Evolutionary conservation across 148 eudicot genomes (phyloP).

Genomic region (Suaeda aralocaspica): DNA sequence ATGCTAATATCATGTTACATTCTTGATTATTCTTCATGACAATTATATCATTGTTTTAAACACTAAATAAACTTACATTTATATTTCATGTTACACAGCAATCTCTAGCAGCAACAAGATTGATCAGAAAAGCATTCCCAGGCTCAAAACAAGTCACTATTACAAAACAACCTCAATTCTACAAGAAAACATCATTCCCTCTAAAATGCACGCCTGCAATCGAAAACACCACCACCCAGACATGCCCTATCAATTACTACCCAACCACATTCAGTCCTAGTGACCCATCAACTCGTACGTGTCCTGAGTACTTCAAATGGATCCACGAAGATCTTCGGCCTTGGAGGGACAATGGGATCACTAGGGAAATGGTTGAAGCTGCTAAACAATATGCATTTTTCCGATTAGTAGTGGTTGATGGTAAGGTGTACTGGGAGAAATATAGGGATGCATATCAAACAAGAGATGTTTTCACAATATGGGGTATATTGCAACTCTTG

Average conservation of each 20-base stretch:
- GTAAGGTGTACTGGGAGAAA: conserved; percentile 39
- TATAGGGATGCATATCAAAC: conserved; percentile 42
- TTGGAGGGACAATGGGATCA: conserved; percentile 41
- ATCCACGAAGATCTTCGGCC: conserved; percentile 48
- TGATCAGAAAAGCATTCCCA: conserved; percentile 21
- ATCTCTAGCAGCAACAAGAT: conserved; percentile 22
- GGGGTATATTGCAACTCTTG: conserved; percentile 58
- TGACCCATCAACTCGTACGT: conserved; percentile 18
- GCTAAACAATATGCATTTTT: conserved; percentile 28
- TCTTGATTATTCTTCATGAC: too few species aligned
- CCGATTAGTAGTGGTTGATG: conserved; percentile 37
- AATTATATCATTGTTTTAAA: too few species aligned
- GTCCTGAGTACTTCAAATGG: conserved; percentile 53
- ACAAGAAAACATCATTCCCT: conserved; percentile 19
- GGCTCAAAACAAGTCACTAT: conserved; percentile 7
- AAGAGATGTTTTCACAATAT: conserved; percentile 50
- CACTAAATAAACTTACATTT: too few species aligned
- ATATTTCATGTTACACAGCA: conserved; percentile 13
- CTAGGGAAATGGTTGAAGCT: conserved; percentile 40
- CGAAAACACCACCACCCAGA: conserved; percentile 24
- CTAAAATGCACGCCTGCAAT: conserved; percentile 22
- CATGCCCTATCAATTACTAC: conserved; percentile 31
- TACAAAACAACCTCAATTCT: neutral
- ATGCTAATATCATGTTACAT: too few species aligned
- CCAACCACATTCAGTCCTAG: conserved; percentile 20